Conservation (phyloP, 108 stramenopile species). For the Aurantiochytrium sp. region DNA sequence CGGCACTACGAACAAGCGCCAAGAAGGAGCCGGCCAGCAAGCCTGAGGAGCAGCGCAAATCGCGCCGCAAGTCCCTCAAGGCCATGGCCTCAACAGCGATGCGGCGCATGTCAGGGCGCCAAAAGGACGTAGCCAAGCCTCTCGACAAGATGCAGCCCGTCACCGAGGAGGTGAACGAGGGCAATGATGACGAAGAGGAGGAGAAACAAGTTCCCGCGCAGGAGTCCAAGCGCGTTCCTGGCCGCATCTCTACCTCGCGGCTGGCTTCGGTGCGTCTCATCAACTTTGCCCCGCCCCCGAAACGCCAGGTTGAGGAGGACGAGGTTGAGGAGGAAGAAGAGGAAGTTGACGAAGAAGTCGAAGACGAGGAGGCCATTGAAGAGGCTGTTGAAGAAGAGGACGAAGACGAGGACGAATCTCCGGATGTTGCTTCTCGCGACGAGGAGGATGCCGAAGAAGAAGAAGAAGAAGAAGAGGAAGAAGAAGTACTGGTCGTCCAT, state of each 20-base stretch:
- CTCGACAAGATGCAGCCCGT: not conserved
- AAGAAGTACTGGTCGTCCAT: not conserved
- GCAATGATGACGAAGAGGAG: not conserved
- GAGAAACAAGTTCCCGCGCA: not conserved
- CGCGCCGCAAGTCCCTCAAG: not conserved
- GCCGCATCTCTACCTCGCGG: no score
- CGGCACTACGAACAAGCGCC: not conserved
- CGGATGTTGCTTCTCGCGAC: not conserved
- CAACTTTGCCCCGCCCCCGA: no score
- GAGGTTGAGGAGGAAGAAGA: not conserved
- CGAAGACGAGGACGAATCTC: not conserved
- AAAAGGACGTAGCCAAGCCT: not conserved
- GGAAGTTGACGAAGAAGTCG: not conserved
- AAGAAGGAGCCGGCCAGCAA: no score
- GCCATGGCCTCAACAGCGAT: not conserved
- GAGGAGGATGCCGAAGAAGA: not conserved
- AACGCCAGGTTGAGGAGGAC: not conserved
- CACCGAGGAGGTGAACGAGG: not conserved
- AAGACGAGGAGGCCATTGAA: not conserved
- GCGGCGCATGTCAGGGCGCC: not conserved
- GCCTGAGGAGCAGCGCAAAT: no score
- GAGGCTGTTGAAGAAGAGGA: not conserved
- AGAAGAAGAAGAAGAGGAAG: not conserved
- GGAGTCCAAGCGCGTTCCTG: no score
- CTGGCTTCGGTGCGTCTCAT: no score